These are phyloP conservation scores for Fusarium caatingaense DNA, from an alignment of 2,329 filamentous ascomycete species.

Conservation along the genomic window DNA sequence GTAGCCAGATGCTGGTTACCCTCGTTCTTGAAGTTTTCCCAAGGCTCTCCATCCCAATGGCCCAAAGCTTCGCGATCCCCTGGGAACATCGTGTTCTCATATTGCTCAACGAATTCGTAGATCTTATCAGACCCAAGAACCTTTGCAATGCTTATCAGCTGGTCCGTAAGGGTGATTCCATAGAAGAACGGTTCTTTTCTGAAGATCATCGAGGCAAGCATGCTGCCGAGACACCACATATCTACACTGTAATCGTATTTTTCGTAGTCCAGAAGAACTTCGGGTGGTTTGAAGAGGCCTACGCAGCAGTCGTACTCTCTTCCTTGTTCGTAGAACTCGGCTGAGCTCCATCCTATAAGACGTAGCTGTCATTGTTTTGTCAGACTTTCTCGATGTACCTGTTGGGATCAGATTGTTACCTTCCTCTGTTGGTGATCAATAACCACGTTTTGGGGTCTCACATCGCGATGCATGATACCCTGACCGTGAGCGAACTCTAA, in stretches of 20 bases:
- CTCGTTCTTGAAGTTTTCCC: slow-evolving; percentile 92
- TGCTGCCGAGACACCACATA: slow-evolving; percentile 98
- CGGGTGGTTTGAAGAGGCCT: slow-evolving; percentile 72
- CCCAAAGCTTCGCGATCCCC: slow-evolving; percentile 97
- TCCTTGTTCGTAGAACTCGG: neutral
- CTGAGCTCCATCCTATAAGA: slow-evolving; percentile 23
- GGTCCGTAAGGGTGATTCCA: slow-evolving; percentile 94
- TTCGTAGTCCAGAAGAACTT: slow-evolving; percentile 94
- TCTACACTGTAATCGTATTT: slow-evolving; percentile 98
- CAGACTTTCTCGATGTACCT: rapidly evolving
- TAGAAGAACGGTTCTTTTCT: slow-evolving; percentile 99
- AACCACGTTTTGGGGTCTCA: slow-evolving; percentile 19
- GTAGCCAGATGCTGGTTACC: slow-evolving; percentile 96
- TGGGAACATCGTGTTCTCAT: slow-evolving; percentile 94
- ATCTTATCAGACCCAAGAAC: slow-evolving; percentile 95
- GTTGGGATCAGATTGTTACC: rapidly evolving
- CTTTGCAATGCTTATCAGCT: slow-evolving; percentile 97
- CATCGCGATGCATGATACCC: slow-evolving; percentile 19
- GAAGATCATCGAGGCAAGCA: slow-evolving; percentile 99
- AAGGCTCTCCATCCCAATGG: slow-evolving; percentile 91
- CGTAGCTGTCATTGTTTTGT: neutral
- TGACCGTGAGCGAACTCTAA: slow-evolving; percentile 9
- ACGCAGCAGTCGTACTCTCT: neutral
- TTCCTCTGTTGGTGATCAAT: slow-evolving; percentile 11
- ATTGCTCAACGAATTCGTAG: slow-evolving; percentile 97